Evolutionary conservation across 2,329 filamentous ascomycete genomes (phyloP).

Genomic region (Exophiala phaeomuriformis): DNA sequence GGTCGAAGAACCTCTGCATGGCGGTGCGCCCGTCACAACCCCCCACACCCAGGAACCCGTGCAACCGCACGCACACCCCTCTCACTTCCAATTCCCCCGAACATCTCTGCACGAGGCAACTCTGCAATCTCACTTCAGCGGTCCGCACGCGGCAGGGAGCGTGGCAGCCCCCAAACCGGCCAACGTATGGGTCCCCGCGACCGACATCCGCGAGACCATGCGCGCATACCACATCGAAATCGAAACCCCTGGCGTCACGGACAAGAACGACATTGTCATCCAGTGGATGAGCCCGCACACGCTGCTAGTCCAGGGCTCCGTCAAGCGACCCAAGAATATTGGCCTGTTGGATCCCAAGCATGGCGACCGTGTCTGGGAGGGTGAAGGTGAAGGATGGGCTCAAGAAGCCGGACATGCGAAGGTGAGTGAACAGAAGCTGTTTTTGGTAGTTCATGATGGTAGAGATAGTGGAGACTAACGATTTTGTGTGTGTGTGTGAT

Average conservation of each 20-base stretch:
- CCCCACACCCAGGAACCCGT: constrained; percentile 6
- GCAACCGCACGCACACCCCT: constrained; percentile 18
- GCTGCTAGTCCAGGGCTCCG: constrained; percentile 18
- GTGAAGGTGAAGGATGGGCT: constrained; percentile 18
- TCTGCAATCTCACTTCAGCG: constrained; percentile 17
- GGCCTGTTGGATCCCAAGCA: constrained; percentile 13
- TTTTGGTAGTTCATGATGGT: no score
- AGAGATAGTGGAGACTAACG: no score
- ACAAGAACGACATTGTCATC: constrained; percentile 17
- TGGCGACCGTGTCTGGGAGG: constrained; percentile 19
- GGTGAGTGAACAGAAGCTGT: constrained; percentile 5
- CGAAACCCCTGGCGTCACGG: constrained; percentile 17
- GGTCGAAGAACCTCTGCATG: constrained; percentile 9
- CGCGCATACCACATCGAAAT: constrained; percentile 22
- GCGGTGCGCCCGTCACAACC: not conserved
- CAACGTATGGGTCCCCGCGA: constrained; percentile 12
- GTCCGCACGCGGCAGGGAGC: constrained; percentile 17
- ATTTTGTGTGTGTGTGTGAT: no score
- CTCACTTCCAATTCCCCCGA: constrained; percentile 21
- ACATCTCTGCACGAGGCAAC: constrained; percentile 19
- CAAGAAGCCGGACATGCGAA: constrained; percentile 16
- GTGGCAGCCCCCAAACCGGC: constrained; percentile 6
- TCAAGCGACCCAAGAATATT: constrained; percentile 14
- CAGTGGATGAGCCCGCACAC: constrained; percentile 22
- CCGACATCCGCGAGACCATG: constrained; percentile 20